A percentile compares a stretch with the other conserved stretches of the same genome.
Evolutionary conservation across 768 basidiomycete species (phyloP).

Genomic region (Lactifluus piperatus): DNA sequence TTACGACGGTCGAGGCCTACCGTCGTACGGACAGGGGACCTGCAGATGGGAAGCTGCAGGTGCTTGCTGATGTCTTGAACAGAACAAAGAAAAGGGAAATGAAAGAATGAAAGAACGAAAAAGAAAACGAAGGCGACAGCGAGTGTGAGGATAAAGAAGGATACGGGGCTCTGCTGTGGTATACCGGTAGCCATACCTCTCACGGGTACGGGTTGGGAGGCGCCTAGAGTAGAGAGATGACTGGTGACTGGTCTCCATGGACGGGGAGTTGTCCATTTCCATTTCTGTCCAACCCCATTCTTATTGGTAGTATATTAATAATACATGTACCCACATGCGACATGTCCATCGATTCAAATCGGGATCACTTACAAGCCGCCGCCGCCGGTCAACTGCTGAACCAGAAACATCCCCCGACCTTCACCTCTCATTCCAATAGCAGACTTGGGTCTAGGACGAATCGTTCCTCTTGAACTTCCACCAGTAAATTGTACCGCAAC

Average conservation of each 20-base stretch:
- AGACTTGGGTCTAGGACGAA: conserved; percentile 61
- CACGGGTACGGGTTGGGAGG: not conserved
- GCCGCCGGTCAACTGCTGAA: conserved; percentile 69
- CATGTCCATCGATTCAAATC: not conserved
- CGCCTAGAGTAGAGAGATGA: not conserved
- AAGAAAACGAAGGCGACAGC: not conserved
- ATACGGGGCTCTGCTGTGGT: not conserved
- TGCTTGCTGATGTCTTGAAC: conserved; percentile 14
- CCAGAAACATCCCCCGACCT: conserved; percentile 66
- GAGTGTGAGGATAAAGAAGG: not conserved
- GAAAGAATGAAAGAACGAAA: not conserved
- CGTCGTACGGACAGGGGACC: not conserved
- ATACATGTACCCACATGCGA: not conserved
- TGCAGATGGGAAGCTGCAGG: not conserved
- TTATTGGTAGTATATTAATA: conserved; percentile 1
- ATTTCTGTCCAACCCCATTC: not conserved
- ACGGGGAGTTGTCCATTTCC: not conserved
- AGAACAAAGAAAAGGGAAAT: not conserved
- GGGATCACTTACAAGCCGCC: not conserved
- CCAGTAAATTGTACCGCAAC: conserved; percentile 38
- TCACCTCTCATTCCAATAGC: conserved; percentile 71
- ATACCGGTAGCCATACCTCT: conserved; percentile 2
- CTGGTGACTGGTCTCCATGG: not conserved
- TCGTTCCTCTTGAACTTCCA: conserved; percentile 23
- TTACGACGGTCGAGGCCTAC: not conserved